Percentiles rank a stretch among this genome's conserved stretches.
Conservation (phyloP, 768 basidiomycete species). For the Mycena belliarum region DNA sequence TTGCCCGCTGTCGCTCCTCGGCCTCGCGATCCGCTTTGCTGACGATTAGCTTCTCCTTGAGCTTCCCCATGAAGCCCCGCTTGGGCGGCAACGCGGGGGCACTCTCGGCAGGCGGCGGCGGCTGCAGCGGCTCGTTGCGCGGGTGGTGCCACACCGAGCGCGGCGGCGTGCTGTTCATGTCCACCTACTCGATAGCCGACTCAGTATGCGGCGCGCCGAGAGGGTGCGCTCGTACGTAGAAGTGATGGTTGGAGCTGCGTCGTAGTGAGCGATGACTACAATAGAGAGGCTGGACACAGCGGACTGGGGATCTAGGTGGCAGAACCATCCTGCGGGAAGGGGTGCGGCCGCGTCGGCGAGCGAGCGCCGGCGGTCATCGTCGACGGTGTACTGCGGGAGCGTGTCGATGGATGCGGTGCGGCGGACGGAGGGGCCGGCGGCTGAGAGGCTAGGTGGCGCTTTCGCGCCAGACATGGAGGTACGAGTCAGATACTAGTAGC, state of each 20-base stretch:
- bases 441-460: not conserved
- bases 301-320: conserved; percentile 14
- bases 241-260: conserved; percentile 20
- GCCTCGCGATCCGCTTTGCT: conserved; percentile 16
- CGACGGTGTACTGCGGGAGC: conserved; percentile 14
- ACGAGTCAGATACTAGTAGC: not conserved
- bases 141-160: conserved; percentile 20
- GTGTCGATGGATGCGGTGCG: conserved; percentile 17
- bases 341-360: conserved; percentile 19
- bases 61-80: conserved; percentile 12
- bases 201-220: too few relatives aligned
- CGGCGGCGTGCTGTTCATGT: conserved; percentile 20
- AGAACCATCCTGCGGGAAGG: conserved; percentile 18
- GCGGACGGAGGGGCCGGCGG: conserved; percentile 2
- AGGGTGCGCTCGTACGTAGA: conserved; percentile 15
- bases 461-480: conserved; percentile 7
- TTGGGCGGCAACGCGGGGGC: not conserved
- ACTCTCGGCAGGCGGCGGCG: not conserved
- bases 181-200: conserved; percentile 2
- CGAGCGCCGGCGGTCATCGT: conserved; percentile 13
- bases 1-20: conserved; percentile 4
- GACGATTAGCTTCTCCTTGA: conserved; percentile 16
- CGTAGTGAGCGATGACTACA: not conserved
- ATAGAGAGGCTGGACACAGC: not conserved
- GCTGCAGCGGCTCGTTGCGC: not conserved